phyloP scores from a whole-genome alignment of 2,329 filamentous ascomycete species.

The Arthrocladium fulminans region DNA sequence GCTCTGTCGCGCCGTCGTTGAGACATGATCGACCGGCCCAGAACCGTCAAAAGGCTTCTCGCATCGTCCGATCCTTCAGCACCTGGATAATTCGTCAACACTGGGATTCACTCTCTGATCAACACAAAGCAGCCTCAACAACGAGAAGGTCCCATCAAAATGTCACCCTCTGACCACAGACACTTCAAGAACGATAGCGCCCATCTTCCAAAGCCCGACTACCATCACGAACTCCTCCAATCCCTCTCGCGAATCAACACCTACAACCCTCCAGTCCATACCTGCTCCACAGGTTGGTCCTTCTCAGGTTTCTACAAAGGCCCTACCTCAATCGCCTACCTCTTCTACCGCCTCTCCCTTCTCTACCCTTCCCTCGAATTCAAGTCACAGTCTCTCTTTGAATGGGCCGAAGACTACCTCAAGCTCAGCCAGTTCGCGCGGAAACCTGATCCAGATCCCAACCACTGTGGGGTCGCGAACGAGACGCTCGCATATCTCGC shows the following conservation, averaged over 20 bases:
- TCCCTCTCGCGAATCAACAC: slow-evolving; percentile 20
- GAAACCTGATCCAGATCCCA: slow-evolving; percentile 29
- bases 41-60: too few species aligned
- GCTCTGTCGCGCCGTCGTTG: too few species aligned
- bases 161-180: too few species aligned
- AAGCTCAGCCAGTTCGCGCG: slow-evolving; percentile 11
- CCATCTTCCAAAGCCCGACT: slow-evolving; percentile 10
- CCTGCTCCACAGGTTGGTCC: slow-evolving; percentile 24
- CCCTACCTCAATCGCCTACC: slow-evolving; percentile 48
- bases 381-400: slow-evolving; percentile 32
- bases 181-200: slow-evolving; percentile 10
- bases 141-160: too few species aligned
- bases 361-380: slow-evolving; percentile 38
- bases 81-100: too few species aligned
- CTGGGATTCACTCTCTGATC: too few species aligned
- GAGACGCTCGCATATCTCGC: slow-evolving; percentile 43
- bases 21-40: too few species aligned
- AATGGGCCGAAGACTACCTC: slow-evolving; percentile 43
- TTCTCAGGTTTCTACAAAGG: slow-evolving; percentile 42
- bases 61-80: too few species aligned
- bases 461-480: slow-evolving; percentile 42
- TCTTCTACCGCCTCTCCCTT: slow-evolving; percentile 44
- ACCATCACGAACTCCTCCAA: slow-evolving; percentile 15
- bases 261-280: slow-evolving; percentile 22
- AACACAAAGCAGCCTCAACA: too few species aligned